These are phyloP conservation scores for Lepidium aucheri DNA, from an alignment of 345 rosid species.

Conservation along the genomic window DNA sequence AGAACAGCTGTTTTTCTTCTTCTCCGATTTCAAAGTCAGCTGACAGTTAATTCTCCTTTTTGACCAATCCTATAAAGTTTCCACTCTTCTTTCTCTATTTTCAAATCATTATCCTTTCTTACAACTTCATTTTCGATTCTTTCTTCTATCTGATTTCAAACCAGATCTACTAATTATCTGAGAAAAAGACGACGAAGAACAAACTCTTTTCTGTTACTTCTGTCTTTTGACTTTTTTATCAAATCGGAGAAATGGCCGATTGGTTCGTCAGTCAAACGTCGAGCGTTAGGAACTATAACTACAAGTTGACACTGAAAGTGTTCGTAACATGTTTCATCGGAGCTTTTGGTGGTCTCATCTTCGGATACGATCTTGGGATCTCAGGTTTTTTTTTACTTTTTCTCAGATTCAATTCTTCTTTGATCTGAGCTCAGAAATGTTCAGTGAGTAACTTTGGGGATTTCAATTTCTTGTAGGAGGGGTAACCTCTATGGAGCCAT, in stretches of 20 bases:
- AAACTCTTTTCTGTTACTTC: too few relatives aligned
- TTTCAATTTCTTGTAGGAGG: constrained; percentile 40
- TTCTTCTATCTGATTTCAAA: too few relatives aligned
- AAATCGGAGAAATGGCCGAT: constrained; percentile 37
- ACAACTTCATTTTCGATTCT: background rate
- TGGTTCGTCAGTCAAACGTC: constrained; percentile 31
- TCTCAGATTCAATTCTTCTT: background rate
- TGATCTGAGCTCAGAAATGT: background rate
- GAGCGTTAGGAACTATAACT: constrained; percentile 36
- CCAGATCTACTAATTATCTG: too few relatives aligned
- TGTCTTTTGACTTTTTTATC: too few relatives aligned
- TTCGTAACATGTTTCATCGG: constrained; percentile 62
- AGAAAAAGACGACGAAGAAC: too few relatives aligned
- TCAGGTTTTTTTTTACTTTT: constrained; percentile 34
- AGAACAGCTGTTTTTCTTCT: constrained; percentile 18
- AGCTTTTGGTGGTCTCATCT: constrained; percentile 79
- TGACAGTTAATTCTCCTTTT: too few relatives aligned
- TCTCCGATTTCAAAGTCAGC: constrained; percentile 13
- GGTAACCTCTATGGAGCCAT: constrained; percentile 74
- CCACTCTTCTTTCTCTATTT: constrained; percentile 3
- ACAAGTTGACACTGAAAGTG: constrained; percentile 51
- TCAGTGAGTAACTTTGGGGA: background rate
- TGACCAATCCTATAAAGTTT: too few relatives aligned
- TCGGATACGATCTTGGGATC: constrained; percentile 80
- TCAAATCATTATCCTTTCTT: constrained; percentile 3